Base-by-base conservation (phyloP, 768 basidiomycete genomes). In the Tylopilus plumbeoviolaceoides region DNA sequence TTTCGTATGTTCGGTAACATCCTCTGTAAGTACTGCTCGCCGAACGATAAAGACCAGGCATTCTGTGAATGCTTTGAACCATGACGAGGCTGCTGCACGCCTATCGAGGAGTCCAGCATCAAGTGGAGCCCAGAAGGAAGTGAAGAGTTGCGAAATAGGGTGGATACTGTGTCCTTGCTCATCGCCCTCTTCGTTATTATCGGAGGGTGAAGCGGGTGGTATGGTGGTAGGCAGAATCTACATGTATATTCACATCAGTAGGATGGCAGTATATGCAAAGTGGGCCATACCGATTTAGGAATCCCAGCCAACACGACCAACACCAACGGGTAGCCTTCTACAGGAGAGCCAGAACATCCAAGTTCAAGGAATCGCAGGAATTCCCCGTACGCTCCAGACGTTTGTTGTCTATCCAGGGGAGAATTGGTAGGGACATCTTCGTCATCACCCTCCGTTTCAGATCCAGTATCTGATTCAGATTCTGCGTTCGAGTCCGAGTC, bases 251-350 rank as follows among this genome's bases (percentile, higher is more conserved):
- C n/a, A 15, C 8, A 41, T 48, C 27, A 61, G 33, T 42, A 17
- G 2, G 18, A 33, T n/a, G 23, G 6, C n/a, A 47, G 36, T 47
- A 9, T 44, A 51, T 48, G 3, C 7, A 46, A 27, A 48, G 27
- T 15, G 45, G 20, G 36, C 62, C 82, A 47, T 69, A 91, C 88
- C 39, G 76, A 73, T 12, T 76, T 66, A 1, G 92, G 89, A 12
- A 98, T 79, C 0, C 91, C 93, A 2, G 91, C 89, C 14, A 98
- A 65, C 23, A 94, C 76, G 23, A 97, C 75, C 17, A 97, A 72
- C 25, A 95, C 76, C 2, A 85, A 77, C 0, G 91, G 92, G 66
- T 97, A 98, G 3, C 88, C 89, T 57, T 87, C 78, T 1, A 82
- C 65, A 0, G 92, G 87, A 5, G 85, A 81, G 1, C 88, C 87